These are phyloP conservation scores for Salicornia ramosissima DNA, from an alignment of 148 eudicot species.

Conservation along the genomic window DNA sequence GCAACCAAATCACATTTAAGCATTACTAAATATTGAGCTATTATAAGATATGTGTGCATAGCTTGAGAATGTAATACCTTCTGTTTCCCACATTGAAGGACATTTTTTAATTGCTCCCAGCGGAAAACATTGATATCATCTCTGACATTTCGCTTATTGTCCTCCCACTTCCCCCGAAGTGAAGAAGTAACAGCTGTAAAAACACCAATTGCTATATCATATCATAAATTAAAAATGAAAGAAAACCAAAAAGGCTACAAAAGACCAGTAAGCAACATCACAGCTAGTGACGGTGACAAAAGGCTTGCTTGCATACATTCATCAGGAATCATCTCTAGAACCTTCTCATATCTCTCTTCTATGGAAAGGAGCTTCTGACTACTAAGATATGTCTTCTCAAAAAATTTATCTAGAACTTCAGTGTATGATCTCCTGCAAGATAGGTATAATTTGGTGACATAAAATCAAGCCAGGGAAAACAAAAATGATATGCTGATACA, in stretches of 20 bases:
- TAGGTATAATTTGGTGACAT: constrained; percentile 3
- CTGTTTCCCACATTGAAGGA: constrained; percentile 62
- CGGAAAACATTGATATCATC: constrained; percentile 53
- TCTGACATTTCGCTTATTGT: constrained; percentile 52
- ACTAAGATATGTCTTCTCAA: constrained; percentile 51
- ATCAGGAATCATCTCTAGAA: constrained; percentile 88
- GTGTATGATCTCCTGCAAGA: constrained; percentile 75
- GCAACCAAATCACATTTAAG: not conserved
- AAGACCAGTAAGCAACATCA: not conserved
- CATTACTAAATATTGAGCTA: no score
- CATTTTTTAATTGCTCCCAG: constrained; percentile 71
- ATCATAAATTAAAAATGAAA: not conserved
- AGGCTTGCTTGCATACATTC: constrained; percentile 42
- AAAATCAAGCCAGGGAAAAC: not conserved
- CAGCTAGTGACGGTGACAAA: not conserved
- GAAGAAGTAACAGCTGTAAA: constrained; percentile 70
- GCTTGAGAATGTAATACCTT: constrained; percentile 39
- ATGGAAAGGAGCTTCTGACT: constrained; percentile 61
- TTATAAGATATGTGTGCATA: not conserved
- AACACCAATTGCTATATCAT: constrained; percentile 1
- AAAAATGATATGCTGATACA: constrained; percentile 3
- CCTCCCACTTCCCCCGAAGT: constrained; percentile 78
- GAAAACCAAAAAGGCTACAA: constrained; percentile 13
- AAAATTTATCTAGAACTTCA: constrained; percentile 55
- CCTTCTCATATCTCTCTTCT: constrained; percentile 76